Base-by-base conservation (phyloP, 2,329 filamentous ascomycete species). In the Fusarium caatingaense region DNA sequence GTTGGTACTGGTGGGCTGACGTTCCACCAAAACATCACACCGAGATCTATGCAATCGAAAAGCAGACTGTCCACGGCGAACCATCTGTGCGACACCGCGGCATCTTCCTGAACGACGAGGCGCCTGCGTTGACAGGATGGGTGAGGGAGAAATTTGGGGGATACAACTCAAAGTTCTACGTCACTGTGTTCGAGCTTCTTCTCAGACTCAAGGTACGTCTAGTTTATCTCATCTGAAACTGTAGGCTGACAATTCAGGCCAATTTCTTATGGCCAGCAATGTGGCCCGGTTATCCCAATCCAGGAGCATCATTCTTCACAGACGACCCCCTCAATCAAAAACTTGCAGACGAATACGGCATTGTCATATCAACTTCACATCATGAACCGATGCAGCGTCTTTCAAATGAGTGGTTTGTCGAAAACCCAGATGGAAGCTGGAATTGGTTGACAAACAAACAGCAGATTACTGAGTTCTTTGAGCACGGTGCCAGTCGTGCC, bases 231-330 rank as follows among this genome's bases (percentile, higher is more conserved):
- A 0, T 9, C 3, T 0, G 1, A 2, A 1, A 4, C 0, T 3
- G 2, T 0, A 0, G 2, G 11, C 15, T 64, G 5, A 64, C 20
- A 0, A 2, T 11, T 1, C 2, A 83, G 73, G 76, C 88, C 3
- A 91, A 91, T 74, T 91, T 89, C 68, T 79, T 91, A 56, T 91
- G 89, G 89, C 89, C 89, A 1, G 88, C 89, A 1, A 88, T 88
- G 85, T 91, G 89, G 88, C 84, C 85, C 8, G 81, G 79, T 15
- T 82, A 81, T 40, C 83, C 82, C 3, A 79, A 80, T 6, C 83
- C 82, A 0, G 82, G 83, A 11, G 84, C 84, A 37, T 87, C 87
- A 67, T 91, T 92, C 78, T 87, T 88, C 70, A 84, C 87, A 0
- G 89, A 91, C 50, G 89, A 91, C 54, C 80, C 84, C 0, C 78